These are phyloP conservation scores for Phytophthora uliginosa DNA, from an alignment of 352 stramenopile species.

Conservation along the genomic window DNA sequence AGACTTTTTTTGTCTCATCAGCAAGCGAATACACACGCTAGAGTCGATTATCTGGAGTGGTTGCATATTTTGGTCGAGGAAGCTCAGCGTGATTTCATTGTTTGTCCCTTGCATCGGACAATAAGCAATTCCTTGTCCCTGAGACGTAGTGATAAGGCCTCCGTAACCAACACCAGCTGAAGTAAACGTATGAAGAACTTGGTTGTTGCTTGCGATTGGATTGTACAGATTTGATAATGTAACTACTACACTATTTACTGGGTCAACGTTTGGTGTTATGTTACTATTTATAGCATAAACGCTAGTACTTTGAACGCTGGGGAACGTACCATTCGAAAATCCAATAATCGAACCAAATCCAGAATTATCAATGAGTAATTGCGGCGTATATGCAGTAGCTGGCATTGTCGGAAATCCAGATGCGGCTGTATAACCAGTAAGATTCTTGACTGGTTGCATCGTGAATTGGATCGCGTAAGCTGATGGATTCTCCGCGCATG, in stretches of 20 bases:
- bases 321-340: constrained; percentile 23
- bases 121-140: neutral
- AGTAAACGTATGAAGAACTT: constrained; percentile 28
- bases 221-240: constrained; percentile 30
- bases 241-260: constrained; percentile 9
- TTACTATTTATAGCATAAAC: constrained; percentile 28
- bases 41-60: constrained; percentile 13
- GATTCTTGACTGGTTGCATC: neutral
- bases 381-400: neutral
- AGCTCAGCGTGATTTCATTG: neutral
- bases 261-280: constrained; percentile 23
- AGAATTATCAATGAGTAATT: neutral
- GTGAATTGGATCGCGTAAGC: neutral
- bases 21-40: constrained; percentile 29
- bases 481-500: neutral
- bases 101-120: neutral
- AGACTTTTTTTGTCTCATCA: no score
- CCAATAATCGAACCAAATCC: constrained; percentile 23
- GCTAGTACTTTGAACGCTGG: neutral
- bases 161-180: constrained; percentile 23
- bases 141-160: neutral
- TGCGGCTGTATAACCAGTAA: neutral
- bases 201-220: constrained; percentile 32
- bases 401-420: neutral
- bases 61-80: neutral